These are phyloP conservation scores for Neurospora sp. DNA, from an alignment of 495 filamentous ascomycete genomes.

Conservation along the genomic window DNA sequence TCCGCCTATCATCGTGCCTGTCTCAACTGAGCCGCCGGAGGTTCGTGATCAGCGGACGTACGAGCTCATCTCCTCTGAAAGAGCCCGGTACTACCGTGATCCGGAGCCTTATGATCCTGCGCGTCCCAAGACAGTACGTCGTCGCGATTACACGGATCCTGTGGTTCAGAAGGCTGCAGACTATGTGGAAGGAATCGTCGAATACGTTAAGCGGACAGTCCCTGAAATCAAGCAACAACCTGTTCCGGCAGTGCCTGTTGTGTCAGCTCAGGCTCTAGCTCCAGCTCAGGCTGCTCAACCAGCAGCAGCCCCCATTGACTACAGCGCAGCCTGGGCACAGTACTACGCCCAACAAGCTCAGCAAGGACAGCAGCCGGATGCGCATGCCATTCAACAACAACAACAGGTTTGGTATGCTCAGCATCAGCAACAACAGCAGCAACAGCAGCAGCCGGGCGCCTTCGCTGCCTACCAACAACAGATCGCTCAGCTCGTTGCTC, in stretches of 20 bases:
- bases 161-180: slow-evolving; percentile 21
- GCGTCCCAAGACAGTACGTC: slow-evolving; percentile 14
- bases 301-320: slow-evolving; percentile 12
- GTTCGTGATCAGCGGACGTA: slow-evolving; percentile 18
- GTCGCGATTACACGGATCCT: slow-evolving; percentile 23
- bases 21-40: background rate
- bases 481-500: background rate
- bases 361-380: slow-evolving; percentile 7
- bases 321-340: slow-evolving; percentile 20
- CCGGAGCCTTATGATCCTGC: slow-evolving; percentile 21
- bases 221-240: slow-evolving; percentile 8
- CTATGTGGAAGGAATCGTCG: slow-evolving; percentile 20
- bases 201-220: slow-evolving; percentile 21
- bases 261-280: background rate
- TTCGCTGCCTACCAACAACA: slow-evolving; percentile 5
- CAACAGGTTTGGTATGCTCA: slow-evolving; percentile 22
- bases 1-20: background rate
- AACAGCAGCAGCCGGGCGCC: background rate
- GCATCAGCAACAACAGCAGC: slow-evolving; percentile 5
- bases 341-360: slow-evolving; percentile 22
- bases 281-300: slow-evolving; percentile 1
- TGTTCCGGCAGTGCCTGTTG: slow-evolving; percentile 8
- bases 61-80: slow-evolving; percentile 24
- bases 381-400: slow-evolving; percentile 12
- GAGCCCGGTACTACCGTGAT: slow-evolving; percentile 23